Conservation (phyloP, 2,329 filamentous ascomycete genomes). For the Aspergillus sp. region DNA sequence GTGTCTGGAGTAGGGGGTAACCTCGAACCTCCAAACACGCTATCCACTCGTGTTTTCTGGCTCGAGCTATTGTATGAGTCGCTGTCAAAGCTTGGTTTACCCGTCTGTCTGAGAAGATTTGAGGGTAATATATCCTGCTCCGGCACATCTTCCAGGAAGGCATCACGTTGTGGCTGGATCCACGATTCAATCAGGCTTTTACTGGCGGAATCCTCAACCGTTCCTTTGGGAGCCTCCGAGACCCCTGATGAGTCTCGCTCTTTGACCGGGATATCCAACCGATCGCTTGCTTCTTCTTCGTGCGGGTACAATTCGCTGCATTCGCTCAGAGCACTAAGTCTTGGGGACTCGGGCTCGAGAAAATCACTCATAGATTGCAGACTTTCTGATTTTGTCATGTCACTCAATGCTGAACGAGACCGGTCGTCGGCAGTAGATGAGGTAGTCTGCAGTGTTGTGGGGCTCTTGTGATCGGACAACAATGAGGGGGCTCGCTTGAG, state of each 20-base stretch:
- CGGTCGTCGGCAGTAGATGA: slow-evolving; percentile 35
- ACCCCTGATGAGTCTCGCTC: slow-evolving; percentile 19
- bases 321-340: slow-evolving; percentile 48
- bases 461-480: slow-evolving; percentile 39
- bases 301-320: slow-evolving; percentile 44
- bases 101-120: slow-evolving; percentile 25
- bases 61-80: slow-evolving; percentile 29
- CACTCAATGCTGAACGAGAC: slow-evolving; percentile 29
- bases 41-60: slow-evolving; percentile 32
- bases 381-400: slow-evolving; percentile 39
- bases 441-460: slow-evolving; percentile 42
- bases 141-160: slow-evolving; percentile 19
- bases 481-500: slow-evolving; percentile 43
- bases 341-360: slow-evolving; percentile 40
- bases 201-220: slow-evolving; percentile 20
- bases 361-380: slow-evolving; percentile 38
- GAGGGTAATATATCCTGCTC: slow-evolving; percentile 21
- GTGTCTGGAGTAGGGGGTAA: slow-evolving; percentile 47
- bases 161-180: slow-evolving; percentile 29
- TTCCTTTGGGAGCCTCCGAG: slow-evolving; percentile 20
- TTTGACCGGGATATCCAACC: slow-evolving; percentile 33
- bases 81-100: slow-evolving; percentile 24
- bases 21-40: slow-evolving; percentile 35
- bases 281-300: slow-evolving; percentile 29
- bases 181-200: slow-evolving; percentile 34